Evolutionary conservation across 2,329 filamentous ascomycete genomes (phyloP), one percentile per base, ranked within the genome.

Genomic region (Apiospora aurea): DNA sequence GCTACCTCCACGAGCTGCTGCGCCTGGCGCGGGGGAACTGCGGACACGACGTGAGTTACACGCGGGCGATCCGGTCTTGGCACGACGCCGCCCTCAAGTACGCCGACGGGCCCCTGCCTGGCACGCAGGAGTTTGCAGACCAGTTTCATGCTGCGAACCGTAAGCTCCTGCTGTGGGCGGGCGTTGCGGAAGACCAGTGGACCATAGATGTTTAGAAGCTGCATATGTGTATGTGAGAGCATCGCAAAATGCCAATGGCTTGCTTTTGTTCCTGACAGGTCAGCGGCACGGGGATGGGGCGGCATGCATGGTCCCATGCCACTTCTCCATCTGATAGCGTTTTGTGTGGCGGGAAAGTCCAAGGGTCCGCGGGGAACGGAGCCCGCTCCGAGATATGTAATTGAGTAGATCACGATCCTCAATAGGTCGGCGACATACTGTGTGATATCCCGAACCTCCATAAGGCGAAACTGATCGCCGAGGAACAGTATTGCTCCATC

Each of bases 151-250:
- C 69, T 3, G 74, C 76, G n/a, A 78, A 80, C 72, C 66, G 29
- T 57, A 76, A 71, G 71, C 38, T 80, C 43, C 57, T 79, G 61
- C 71, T 67, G 0, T 81, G 79, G 80, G 79, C 76, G 4, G 75
- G 71, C 6, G 73, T 79, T 24, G 71, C 70, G 21, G 38, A 61
- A 51, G 43, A 67, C 41, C 51, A 69, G 67, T 71, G 26, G 51
- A 18, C 53, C 70, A 49, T 70, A 14, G 26, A 53, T 16, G 18
- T 11, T 26, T 47, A 68, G 46, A 38, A 46, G 16, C 29, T 41
- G 57, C 10, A 64, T n/a, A 43, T 43, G 8, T 14, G 34, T n/a
- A 18, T 18, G 18, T 46, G 44, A 16, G 14, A 46, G 18, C n/a
- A 6, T 41, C 18, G 16, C 34, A n/a, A 41, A 41, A 41, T 64